Conservation (phyloP, 257 asterid species). For the Primulina tabacum region DNA sequence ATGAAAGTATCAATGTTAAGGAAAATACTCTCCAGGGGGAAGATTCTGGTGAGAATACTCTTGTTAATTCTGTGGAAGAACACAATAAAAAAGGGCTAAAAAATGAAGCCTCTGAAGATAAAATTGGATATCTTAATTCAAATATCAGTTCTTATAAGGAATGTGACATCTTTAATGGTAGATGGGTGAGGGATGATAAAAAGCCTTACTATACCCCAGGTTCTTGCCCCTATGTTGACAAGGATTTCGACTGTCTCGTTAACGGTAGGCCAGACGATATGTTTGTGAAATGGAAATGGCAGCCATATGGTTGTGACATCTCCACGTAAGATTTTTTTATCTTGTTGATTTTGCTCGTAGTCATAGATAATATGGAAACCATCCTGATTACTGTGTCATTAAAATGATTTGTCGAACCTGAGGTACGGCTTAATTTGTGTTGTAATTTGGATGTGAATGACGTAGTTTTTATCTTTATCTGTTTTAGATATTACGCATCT, state of each 20-base stretch:
- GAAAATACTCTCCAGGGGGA: not conserved
- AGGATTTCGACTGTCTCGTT: slow-evolving; percentile 75
- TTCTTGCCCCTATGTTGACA: slow-evolving; percentile 77
- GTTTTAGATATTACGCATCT: slow-evolving; percentile 9
- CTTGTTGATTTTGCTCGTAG: not conserved
- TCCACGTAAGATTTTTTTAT: slow-evolving; percentile 54
- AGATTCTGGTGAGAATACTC: slow-evolving; percentile 15
- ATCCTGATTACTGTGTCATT: not conserved
- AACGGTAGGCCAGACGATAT: slow-evolving; percentile 73
- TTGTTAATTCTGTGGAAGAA: not conserved
- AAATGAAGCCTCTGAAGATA: slow-evolving; percentile 17
- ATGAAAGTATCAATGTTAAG: slow-evolving; percentile 22
- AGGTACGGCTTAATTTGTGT: too few relatives aligned
- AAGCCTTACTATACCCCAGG: slow-evolving; percentile 78
- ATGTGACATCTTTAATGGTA: slow-evolving; percentile 80
- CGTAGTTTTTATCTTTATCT: not conserved
- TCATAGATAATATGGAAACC: not conserved
- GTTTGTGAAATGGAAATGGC: slow-evolving; percentile 88
- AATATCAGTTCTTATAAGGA: slow-evolving; percentile 38
- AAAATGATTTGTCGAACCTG: too few relatives aligned
- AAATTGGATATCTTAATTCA: slow-evolving; percentile 9
- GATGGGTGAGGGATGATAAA: slow-evolving; percentile 81
- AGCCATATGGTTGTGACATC: slow-evolving; percentile 75
- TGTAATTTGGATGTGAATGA: too few relatives aligned
- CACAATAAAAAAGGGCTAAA: too few relatives aligned